Evolutionary conservation across 1,284 basidiomycete genomes (phyloP).

Genomic region (Omphalotus olearius): DNA sequence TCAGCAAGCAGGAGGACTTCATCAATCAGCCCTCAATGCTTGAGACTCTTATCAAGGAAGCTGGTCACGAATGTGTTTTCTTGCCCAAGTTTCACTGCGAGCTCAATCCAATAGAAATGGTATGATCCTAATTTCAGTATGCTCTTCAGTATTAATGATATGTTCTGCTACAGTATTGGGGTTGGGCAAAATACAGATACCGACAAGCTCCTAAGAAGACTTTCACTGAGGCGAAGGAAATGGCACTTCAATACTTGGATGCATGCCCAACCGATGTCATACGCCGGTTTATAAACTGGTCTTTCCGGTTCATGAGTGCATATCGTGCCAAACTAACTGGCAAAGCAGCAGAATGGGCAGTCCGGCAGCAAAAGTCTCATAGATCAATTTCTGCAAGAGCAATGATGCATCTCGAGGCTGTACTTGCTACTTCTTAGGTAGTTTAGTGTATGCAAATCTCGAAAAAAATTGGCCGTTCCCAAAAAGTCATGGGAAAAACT

Average conservation of each 20-base stretch:
- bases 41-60: conserved; percentile 12
- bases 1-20: conserved; percentile 32
- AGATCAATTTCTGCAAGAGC: conserved; percentile 10
- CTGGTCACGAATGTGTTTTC: conserved; percentile 23
- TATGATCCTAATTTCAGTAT: conserved; percentile 14
- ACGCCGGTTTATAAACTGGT: neutral
- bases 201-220: conserved; percentile 22
- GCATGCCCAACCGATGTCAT: conserved; percentile 2
- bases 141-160: conserved; percentile 8
- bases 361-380: conserved; percentile 17
- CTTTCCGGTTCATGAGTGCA: conserved; percentile 18
- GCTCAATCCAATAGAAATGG: conserved; percentile 28
- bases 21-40: conserved; percentile 27
- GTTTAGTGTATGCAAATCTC: neutral
- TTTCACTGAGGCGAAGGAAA: conserved; percentile 24
- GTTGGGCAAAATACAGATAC: conserved; percentile 26
- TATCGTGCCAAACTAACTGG: conserved; percentile 15
- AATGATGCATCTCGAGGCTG: conserved; percentile 9
- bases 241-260: conserved; percentile 14
- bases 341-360: conserved; percentile 18
- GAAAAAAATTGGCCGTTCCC: conserved; percentile 12
- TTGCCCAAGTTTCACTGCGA: conserved; percentile 27
- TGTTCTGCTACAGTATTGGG: conserved; percentile 25
- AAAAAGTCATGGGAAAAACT: conserved; percentile 25
- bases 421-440: neutral